Evolutionary conservation across 2,329 filamentous ascomycete species (phyloP).

Genomic region (Cadophora sp.): DNA sequence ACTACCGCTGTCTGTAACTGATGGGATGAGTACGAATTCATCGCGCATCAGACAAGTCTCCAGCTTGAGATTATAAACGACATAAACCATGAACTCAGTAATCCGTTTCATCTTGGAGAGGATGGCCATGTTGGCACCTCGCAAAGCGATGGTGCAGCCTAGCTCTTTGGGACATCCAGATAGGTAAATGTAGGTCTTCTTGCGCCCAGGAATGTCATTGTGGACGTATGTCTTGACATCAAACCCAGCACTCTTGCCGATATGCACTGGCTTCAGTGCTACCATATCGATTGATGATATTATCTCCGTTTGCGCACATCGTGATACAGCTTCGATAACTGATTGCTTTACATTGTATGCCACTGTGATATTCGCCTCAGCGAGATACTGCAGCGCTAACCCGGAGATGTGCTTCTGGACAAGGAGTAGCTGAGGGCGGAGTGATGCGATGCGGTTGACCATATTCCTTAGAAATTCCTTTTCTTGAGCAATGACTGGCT

Average conservation of each 20-base stretch:
- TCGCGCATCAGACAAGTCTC: slow-evolving; percentile 95
- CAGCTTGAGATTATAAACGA: slow-evolving; percentile 95
- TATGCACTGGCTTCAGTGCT: slow-evolving; percentile 73
- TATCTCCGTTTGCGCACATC: slow-evolving; percentile 89
- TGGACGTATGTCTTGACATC: slow-evolving; percentile 96
- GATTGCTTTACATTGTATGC: slow-evolving; percentile 97
- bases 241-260: slow-evolving; percentile 84
- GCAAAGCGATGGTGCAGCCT: slow-evolving; percentile 91
- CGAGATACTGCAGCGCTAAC: slow-evolving; percentile 85
- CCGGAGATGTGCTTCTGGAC: slow-evolving; percentile 93
- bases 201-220: slow-evolving; percentile 72
- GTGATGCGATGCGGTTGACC: slow-evolving; percentile 86
- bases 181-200: slow-evolving; percentile 95
- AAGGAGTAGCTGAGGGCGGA: slow-evolving; percentile 86
- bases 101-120: slow-evolving; percentile 87
- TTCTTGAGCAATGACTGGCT: slow-evolving; percentile 96
- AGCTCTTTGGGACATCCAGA: slow-evolving; percentile 89
- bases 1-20: slow-evolving; percentile 57
- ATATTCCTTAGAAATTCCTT: slow-evolving; percentile 91
- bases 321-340: slow-evolving; percentile 91
- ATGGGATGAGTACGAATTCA: slow-evolving; percentile 85
- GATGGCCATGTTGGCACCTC: slow-evolving; percentile 75
- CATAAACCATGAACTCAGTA: slow-evolving; percentile 98
- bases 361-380: slow-evolving; percentile 88
- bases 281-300: slow-evolving; percentile 96